Base-by-base conservation (phyloP, 305 asterid species). In the Solanum chacoense region DNA sequence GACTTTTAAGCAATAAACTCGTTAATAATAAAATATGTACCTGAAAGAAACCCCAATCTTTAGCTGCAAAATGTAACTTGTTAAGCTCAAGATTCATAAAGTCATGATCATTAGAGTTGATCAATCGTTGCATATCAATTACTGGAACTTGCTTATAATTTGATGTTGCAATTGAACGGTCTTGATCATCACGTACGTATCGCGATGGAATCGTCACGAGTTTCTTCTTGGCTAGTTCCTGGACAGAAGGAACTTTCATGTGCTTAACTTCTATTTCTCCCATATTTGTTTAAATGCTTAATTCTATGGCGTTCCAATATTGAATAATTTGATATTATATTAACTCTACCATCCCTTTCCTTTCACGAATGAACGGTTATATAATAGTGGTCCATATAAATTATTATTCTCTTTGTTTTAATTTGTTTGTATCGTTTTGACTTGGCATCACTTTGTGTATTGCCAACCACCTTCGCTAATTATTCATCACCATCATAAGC, bases 41-140 rank as follows among this genome's bases (percentile, higher is more conserved):
- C 76, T 84, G 87, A 85, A 85, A 85, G 59, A 85, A 85, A 65
- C 87, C 78, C 87, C 87, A 85, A 3, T 85, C 59, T n/a, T 55
- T 35, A 8, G 76, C 74, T n/a, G 87, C 87, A 34, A 63, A 11
- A 8, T 65, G 78, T 16, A 85, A 22, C 50, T 65, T 85, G 6
- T 85, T 32, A 63, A 65, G 88, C 12, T 85, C 88, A 1, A 37
- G 14, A 85, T 63, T 69, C 9, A 34, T 36, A 3, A 26, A 85
- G 11, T 85, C 26, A 24, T 72, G 78, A 29, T 45, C 38, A 5
- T 2, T 37, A 34, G 31, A 22, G 35, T 59, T 73, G 37, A 73
- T 65, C 6, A 63, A 63, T 20, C 3, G 32, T 65, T 85, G 88
- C 79, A 85, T 13, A 18, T 85, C 78, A 5, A 85, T 34, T 11